Evolutionary conservation across 257 asterid genomes (phyloP), one percentile per base, ranked within the genome.

Genomic region (Knoxia roxburghii): DNA sequence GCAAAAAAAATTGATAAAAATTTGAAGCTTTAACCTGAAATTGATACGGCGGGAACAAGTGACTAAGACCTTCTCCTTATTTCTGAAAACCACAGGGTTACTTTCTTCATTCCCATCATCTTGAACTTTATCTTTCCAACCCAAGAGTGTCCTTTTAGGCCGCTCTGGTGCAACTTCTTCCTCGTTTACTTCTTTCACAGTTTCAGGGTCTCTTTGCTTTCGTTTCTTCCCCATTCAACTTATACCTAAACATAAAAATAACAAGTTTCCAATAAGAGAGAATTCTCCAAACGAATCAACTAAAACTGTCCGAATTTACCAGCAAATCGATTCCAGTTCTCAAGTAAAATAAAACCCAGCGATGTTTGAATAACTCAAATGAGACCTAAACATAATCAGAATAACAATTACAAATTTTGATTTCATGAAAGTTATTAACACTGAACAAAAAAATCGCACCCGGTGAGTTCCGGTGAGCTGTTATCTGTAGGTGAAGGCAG

Each of bases 1-100:
- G 23, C 26, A 18, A 15, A 67, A 67, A 37, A 27, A 14, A 37
- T 37, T 0, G 43, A 17, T 13, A 27, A 11, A 24, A 63, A 60
- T 18, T 1, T 2, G 37, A 65, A 80, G 27, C 35, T 26, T 27
- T 6, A 58, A 85, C 98, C 98, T 94, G 95, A 64, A 94, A 77
- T 71, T 85, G 60, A 94, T 90, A 49, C 98, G 95, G 69, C 98
- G 96, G 20, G 98, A 73, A 60, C 96, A 94, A 53, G 98, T 90
- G 43, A 94, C 88, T 73, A 94, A 76, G 2, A 94, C 95, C 75
- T 89, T 94, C 77, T 90, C 96, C 73, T 90, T 88, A 72, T 90
- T 94, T 56, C 96, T 77, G 59, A 85, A 94, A 58, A 46, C 50
- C 61, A 37, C 79, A 2, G 48, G 55, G 51, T 27, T 70, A 55